Base-by-base conservation (phyloP, 768 basidiomycete genomes). In the Cystofilobasidium capitatum region DNA sequence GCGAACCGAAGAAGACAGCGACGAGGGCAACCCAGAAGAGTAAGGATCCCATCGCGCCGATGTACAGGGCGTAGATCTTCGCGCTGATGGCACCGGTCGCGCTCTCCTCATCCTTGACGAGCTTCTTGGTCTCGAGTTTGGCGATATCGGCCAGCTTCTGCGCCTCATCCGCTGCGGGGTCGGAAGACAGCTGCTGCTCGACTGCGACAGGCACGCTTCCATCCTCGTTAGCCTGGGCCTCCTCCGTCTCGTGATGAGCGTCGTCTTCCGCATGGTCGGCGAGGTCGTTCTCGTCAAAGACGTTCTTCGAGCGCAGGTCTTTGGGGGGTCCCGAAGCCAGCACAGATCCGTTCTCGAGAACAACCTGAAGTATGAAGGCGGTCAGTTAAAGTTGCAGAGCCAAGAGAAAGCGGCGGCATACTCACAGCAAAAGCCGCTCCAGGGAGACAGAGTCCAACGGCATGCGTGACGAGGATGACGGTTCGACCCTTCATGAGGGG, bases 401-500 rank as follows among this genome's bases (percentile, higher is more conserved):
- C 20, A n/a, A 24, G 22, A 4, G n/a, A n/a, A 24, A 51, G 2
- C 2, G n/a, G 36, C 47, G 9, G 24, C 16, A 20, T n/a, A 37
- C 65, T 26, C 16, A 76, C 77, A 1, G 75, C 72, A 64, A 69
- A 76, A 0, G 70, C 66, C 2, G 76, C 75, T 6, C 75, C 74
- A 1, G 75, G 73, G 2, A 74, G 71, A 2, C 76, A 75, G 0
- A 78, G 70, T 26, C 72, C 72, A 31, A 78, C 75, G n/a, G 75
- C 74, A 51, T 78, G 77, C 6, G 65, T 66, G 58, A 94, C 91
- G 31, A 97, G 81, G 54, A 97, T 81, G 61, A 93, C 79, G 0
- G 93, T 96, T 58, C 91, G 82, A 17, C 84, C 85, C 22, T 79
- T 77, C 74, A 91, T 81, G 45, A 96, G 79, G 58, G 87, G 85